Evolutionary conservation across 495 filamentous ascomycete genomes (phyloP), one percentile per base, ranked within the genome.

Genomic region (Darksidea phi): DNA sequence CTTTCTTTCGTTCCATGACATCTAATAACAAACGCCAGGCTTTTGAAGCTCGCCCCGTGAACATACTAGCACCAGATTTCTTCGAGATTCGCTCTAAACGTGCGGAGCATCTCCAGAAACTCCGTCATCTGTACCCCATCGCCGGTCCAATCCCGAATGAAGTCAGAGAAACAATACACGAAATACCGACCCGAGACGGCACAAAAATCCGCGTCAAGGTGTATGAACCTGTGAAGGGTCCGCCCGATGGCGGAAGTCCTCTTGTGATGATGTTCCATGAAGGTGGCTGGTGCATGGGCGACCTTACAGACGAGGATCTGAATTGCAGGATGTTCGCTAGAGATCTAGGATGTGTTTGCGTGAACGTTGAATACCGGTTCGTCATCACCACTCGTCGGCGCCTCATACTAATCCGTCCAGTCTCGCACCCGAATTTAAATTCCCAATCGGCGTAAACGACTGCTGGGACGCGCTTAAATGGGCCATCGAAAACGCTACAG

Each of bases 281-380:
- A 32, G 67, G 67, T 1, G 67, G 67, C 0, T 70, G 63, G 63
- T 25, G 59, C 21, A 59, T 70, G 59, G 67, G 67, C 12, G 64
- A 67, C 46, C 26, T 70, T 26, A 66, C 53, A 0, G 59, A 70
- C 26, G 67, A 70, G 48, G 64, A 67, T 43, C 36, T 60, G 43
- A 66, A 67, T 26, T 70, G 67, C 45, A 49, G 67, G 17, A 57
- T 64, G 59, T 67, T 63, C 50, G 46, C 54, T 1, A 18, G 57
- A 36, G 64, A 67, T 11, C 36, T 70, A 20, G 64, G 64, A 4
- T 42, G 23, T 50, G 59, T 70, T n/a, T 62, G 57, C 45, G 54
- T 70, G 1, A 70, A 70, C 62, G 64, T 70, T 12, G 64, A 67
- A 38, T 70, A 70, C 37, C 17, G 67, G 67, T 65, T 47, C 6